Conservation (phyloP, 1,284 basidiomycete species). For the Irpex sp. region DNA sequence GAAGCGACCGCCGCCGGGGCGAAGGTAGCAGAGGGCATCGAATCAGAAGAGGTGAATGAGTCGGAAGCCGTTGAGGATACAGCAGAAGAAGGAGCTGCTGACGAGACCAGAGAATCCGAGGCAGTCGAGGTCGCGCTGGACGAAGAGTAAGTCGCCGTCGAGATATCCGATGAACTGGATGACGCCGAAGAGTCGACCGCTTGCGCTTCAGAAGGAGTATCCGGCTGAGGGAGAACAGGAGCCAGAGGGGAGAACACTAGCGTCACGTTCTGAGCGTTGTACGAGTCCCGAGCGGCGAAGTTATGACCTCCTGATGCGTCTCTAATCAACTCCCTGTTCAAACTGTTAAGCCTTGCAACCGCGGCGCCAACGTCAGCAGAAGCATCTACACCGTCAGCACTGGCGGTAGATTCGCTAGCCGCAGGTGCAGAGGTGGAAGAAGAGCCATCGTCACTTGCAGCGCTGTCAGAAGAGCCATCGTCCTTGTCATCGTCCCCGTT, state of each 20-base stretch:
- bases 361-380: constrained; percentile 15
- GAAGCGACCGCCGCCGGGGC: constrained; percentile 8
- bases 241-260: constrained; percentile 39
- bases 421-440: constrained; percentile 10
- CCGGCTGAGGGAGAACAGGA: constrained; percentile 23
- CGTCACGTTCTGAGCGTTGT: constrained; percentile 35
- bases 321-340: constrained; percentile 8
- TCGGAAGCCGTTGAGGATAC: not conserved
- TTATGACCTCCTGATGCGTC: constrained; percentile 12
- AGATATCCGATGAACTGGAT: constrained; percentile 4
- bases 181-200: constrained; percentile 2
- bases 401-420: constrained; percentile 2
- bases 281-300: constrained; percentile 11
- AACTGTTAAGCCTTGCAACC: constrained; percentile 16
- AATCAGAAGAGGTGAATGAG: constrained; percentile 15
- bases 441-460: constrained; percentile 3
- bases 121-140: constrained; percentile 14
- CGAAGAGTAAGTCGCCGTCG: constrained; percentile 5
- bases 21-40: constrained; percentile 20
- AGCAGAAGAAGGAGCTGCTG: constrained; percentile 10
- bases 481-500: constrained; percentile 20
- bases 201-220: constrained; percentile 1
- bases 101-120: constrained; percentile 7
- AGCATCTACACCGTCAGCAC: constrained; percentile 7
- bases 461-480: constrained; percentile 8